Evolutionary conservation across 2,329 filamentous ascomycete genomes (phyloP).

Genomic region (Cytospora piceae): DNA sequence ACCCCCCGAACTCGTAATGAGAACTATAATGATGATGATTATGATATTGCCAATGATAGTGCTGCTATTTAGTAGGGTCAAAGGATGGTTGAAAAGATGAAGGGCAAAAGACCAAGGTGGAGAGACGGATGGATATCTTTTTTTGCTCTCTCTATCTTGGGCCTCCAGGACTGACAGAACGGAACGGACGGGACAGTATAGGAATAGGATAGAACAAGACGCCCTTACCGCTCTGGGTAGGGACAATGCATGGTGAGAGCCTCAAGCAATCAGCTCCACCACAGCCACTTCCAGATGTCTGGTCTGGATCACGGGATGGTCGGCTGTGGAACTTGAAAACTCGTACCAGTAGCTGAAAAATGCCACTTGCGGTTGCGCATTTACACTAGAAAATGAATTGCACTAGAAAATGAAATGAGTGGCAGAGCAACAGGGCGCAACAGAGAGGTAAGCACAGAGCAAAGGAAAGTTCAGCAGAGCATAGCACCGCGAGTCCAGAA

Average conservation of each 20-base stretch:
- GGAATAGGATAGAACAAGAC: background rate
- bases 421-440: no score
- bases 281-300: background rate
- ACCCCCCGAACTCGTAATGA: background rate
- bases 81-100: background rate
- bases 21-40: no score
- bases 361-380: background rate
- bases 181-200: background rate
- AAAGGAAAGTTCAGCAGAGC: background rate
- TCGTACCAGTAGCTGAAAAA: background rate
- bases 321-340: background rate
- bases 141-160: background rate
- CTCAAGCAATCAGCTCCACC: background rate
- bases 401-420: background rate
- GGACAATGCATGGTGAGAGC: background rate
- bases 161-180: background rate
- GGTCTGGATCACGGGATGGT: background rate
- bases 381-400: background rate
- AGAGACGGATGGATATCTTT: background rate
- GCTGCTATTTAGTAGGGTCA: background rate
- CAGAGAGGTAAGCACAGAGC: background rate
- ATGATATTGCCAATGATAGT: background rate
- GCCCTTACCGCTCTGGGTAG: background rate
- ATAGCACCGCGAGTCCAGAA: no score
- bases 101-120: background rate